Evolutionary conservation across 1,139 yeast genomes (phyloP).

Genomic region (Suhomyces choctaworum): DNA sequence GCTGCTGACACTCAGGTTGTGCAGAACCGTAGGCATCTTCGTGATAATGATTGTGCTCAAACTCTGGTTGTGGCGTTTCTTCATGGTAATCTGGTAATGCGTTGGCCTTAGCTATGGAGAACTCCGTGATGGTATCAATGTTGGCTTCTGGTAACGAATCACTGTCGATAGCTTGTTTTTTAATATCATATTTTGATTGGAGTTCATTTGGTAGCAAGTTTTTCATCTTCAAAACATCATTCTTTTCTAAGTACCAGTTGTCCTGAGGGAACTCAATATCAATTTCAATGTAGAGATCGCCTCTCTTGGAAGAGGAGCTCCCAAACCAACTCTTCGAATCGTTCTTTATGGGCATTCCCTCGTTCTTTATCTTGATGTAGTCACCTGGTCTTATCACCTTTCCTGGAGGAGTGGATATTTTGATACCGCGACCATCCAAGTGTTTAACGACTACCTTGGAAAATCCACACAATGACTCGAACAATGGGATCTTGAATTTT

Average conservation of each 20-base stretch:
- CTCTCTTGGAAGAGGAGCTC: slow-evolving; percentile 38
- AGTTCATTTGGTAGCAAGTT: slow-evolving; percentile 54
- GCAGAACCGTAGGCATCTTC: slow-evolving; percentile 20
- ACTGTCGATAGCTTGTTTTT: slow-evolving; percentile 27
- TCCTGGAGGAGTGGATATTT: slow-evolving; percentile 65
- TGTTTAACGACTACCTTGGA: slow-evolving; percentile 67
- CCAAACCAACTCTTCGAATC: slow-evolving; percentile 39
- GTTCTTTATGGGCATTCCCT: slow-evolving; percentile 78
- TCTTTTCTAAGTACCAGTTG: slow-evolving; percentile 71
- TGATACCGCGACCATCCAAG: slow-evolving; percentile 76
- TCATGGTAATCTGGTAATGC: slow-evolving; percentile 41
- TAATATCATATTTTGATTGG: slow-evolving; percentile 23
- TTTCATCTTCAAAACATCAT: slow-evolving; percentile 54
- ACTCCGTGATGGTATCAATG: slow-evolving; percentile 44
- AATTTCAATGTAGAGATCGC: slow-evolving; percentile 73
- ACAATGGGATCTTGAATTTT: slow-evolving; percentile 59
- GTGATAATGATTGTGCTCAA: slow-evolving; percentile 16
- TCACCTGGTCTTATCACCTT: slow-evolving; percentile 83
- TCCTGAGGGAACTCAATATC: slow-evolving; percentile 83
- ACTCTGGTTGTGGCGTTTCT: slow-evolving; percentile 20
- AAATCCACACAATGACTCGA: slow-evolving; percentile 85
- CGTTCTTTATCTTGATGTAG: slow-evolving; percentile 61
- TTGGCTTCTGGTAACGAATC: slow-evolving; percentile 37
- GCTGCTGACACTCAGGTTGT: slow-evolving; percentile 47
- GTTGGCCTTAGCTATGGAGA: slow-evolving; percentile 29